These are phyloP conservation scores for Skeletonema costatum DNA, from an alignment of 108 stramenopile species.

Conservation along the genomic window DNA sequence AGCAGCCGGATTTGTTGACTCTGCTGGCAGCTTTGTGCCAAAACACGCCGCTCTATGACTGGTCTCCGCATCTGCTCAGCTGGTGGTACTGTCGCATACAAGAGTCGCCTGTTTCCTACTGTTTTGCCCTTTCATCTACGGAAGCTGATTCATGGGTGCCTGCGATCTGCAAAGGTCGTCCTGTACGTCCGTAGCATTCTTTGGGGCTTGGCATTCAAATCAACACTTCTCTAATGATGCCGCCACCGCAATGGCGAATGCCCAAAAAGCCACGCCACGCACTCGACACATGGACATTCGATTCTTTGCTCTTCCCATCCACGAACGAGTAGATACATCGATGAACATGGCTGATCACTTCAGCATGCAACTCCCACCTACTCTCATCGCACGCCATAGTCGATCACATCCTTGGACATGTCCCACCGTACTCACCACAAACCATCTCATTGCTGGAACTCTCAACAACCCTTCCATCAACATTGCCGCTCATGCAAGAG, in stretches of 20 bases:
- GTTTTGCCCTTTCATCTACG: slow-evolving; percentile 23
- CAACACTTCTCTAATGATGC: no score
- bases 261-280: no score
- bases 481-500: no score
- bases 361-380: not conserved
- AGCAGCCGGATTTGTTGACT: slow-evolving; percentile 16
- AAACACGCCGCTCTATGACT: slow-evolving; percentile 28
- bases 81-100: slow-evolving; percentile 35
- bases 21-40: slow-evolving; percentile 30
- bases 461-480: no score
- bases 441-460: no score
- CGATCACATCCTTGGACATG: not conserved
- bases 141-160: slow-evolving; percentile 30
- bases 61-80: slow-evolving; percentile 28
- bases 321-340: not conserved
- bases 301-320: no score
- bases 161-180: slow-evolving; percentile 27
- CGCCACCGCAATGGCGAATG: no score
- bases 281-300: no score
- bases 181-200: slow-evolving; percentile 39
- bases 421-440: not conserved
- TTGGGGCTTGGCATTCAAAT: slow-evolving; percentile 30
- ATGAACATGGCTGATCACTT: slow-evolving; percentile 2
- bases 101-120: slow-evolving; percentile 7
- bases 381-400: not conserved